These are phyloP conservation scores for Verticillium klebahnii DNA, from an alignment of 2,329 filamentous ascomycete genomes.

Conservation along the genomic window DNA sequence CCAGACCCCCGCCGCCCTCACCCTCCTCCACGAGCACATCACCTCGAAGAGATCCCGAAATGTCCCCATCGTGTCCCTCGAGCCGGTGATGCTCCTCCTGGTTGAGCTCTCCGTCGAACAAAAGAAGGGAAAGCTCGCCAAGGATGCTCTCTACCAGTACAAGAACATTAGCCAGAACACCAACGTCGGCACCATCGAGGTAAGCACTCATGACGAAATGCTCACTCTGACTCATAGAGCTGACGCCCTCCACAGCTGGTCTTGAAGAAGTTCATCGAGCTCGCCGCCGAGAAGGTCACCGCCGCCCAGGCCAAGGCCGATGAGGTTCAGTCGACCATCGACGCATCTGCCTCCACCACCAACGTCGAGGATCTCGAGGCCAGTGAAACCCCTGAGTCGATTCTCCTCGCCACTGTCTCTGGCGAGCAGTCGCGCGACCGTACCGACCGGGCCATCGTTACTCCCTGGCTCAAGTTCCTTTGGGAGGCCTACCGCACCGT, in stretches of 20 bases:
- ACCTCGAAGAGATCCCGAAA: slow-evolving; percentile 97
- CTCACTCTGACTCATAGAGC: background rate
- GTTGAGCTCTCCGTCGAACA: slow-evolving; percentile 96
- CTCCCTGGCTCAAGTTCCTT: slow-evolving; percentile 97
- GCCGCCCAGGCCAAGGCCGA: slow-evolving; percentile 95
- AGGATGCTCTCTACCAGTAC: slow-evolving; percentile 98
- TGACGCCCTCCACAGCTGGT: slow-evolving; percentile 59
- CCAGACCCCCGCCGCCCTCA: slow-evolving; percentile 87
- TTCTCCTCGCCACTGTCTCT: slow-evolving; percentile 94
- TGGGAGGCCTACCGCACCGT: slow-evolving; percentile 99
- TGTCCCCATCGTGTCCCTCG: slow-evolving; percentile 90
- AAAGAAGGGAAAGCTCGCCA: slow-evolving; percentile 96
- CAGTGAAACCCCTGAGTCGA: slow-evolving; percentile 95
- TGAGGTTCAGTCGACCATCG: slow-evolving; percentile 83
- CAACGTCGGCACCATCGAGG: slow-evolving; percentile 96
- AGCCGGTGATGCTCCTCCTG: slow-evolving; percentile 97
- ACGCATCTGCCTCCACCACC: slow-evolving; percentile 64
- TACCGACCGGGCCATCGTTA: slow-evolving; percentile 96
- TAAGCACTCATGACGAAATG: slow-evolving; percentile 27
- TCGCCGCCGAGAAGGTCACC: slow-evolving; percentile 93
- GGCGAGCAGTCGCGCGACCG: slow-evolving; percentile 96
- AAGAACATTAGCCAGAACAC: slow-evolving; percentile 99
- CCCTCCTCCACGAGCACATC: slow-evolving; percentile 97
- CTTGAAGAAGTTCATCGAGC: slow-evolving; percentile 95
- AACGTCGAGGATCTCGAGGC: slow-evolving; percentile 95